phyloP scores from a whole-genome alignment of 2,329 filamentous ascomycete genomes.

The Colletotrichum plurivorum region DNA sequence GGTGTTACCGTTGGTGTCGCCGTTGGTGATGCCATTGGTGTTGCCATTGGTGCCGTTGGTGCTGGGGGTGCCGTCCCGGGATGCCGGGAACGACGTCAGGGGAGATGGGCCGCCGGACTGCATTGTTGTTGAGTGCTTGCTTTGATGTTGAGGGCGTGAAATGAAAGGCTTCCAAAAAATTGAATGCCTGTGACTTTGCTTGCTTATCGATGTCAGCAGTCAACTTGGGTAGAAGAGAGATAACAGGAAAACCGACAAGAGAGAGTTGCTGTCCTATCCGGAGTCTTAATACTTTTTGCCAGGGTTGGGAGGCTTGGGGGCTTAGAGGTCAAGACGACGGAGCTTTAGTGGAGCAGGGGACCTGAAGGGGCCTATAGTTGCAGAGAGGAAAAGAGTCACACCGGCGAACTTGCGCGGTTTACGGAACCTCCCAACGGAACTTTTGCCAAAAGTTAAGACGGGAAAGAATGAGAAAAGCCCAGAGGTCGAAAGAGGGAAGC shows the following conservation, averaged over 20 bases:
- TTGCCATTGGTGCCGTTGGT: slow-evolving; percentile 15
- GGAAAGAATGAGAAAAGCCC: not conserved
- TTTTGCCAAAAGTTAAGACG: not conserved
- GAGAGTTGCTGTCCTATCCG: not conserved
- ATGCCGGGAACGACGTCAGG: slow-evolving; percentile 48
- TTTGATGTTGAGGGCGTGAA: not conserved
- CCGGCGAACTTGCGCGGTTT: slow-evolving; percentile 4
- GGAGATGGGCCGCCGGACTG: slow-evolving; percentile 57
- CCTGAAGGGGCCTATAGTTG: slow-evolving; percentile 3
- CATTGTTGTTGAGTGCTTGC: slow-evolving; percentile 48
- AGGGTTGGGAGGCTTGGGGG: not conserved
- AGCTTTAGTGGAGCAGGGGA: slow-evolving; percentile 33
- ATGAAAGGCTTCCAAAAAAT: not conserved
- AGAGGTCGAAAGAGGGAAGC: slow-evolving; percentile 16
- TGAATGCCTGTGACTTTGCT: not conserved
- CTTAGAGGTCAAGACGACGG: slow-evolving; percentile 33
- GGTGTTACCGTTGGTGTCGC: slow-evolving; percentile 32
- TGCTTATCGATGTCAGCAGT: slow-evolving; percentile 2
- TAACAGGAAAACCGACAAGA: slow-evolving; percentile 1
- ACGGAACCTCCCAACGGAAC: slow-evolving; percentile 8
- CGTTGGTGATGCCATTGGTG: not conserved
- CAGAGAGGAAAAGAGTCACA: slow-evolving; percentile 33
- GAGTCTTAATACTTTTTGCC: too few relatives aligned
- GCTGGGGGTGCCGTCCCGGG: slow-evolving; percentile 49
- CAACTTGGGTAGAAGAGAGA: slow-evolving; percentile 5